Evolutionary conservation across 148 eudicot species (phyloP).

Genomic region (Amaranthus palmeri): DNA sequence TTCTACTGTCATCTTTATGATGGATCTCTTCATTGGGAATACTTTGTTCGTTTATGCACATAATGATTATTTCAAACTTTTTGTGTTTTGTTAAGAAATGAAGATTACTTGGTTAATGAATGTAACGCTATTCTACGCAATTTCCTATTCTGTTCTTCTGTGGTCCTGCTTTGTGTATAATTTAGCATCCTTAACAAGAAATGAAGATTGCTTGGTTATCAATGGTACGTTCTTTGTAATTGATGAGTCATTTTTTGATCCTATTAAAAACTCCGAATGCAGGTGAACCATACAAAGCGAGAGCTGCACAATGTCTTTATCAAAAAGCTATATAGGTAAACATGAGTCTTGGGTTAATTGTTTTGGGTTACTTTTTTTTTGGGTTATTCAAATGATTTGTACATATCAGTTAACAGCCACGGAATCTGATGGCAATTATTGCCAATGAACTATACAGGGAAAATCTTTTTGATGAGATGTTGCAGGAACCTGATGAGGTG

Average conservation of each 20-base stretch:
- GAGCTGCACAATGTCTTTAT: conserved; percentile 96
- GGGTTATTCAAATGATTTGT: background rate
- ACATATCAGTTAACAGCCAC: background rate
- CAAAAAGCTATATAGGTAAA: conserved; percentile 85
- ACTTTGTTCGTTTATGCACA: background rate
- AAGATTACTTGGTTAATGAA: background rate
- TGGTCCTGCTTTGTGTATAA: too few relatives aligned
- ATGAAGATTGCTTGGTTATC: too few relatives aligned
- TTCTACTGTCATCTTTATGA: background rate
- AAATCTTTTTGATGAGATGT: conserved; percentile 86
- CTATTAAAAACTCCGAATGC: conserved; percentile 16
- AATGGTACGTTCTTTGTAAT: background rate
- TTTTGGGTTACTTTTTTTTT: background rate
- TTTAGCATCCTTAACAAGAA: background rate
- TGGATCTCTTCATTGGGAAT: background rate
- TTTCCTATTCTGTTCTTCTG: background rate
- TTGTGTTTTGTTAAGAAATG: background rate
- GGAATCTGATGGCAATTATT: conserved; percentile 12
- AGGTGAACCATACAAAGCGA: conserved; percentile 95
- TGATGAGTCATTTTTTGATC: conserved; percentile 2
- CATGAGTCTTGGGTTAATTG: background rate
- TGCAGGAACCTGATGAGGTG: conserved; percentile 91
- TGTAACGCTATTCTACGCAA: background rate
- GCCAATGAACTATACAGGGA: conserved; percentile 47
- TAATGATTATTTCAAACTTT: background rate